A percentile compares a stretch with the other conserved stretches of the same genome.
phyloP scores from a whole-genome alignment of 2,329 filamentous ascomycete species.

The Calonectria pseudoreteaudii region DNA sequence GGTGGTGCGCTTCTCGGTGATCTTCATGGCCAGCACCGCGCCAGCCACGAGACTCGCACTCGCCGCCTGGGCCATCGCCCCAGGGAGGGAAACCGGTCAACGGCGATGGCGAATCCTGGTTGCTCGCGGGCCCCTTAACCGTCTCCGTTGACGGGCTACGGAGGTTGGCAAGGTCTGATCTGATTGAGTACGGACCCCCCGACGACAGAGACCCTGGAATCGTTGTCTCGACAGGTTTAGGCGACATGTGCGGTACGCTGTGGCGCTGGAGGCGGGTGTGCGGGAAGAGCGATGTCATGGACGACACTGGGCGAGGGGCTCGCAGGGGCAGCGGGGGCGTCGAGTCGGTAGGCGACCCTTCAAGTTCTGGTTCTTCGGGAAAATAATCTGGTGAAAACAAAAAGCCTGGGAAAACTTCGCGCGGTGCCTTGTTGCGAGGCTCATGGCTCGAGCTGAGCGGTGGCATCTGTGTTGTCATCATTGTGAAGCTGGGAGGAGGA shows the following conservation, averaged over 20 bases:
- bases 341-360: background rate
- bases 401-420: background rate
- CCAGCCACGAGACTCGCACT: conserved; percentile 28
- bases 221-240: background rate
- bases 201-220: background rate
- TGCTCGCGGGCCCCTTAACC: conserved; percentile 28
- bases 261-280: background rate
- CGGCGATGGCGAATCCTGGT: conserved; percentile 29
- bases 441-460: background rate
- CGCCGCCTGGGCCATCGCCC: conserved; percentile 33
- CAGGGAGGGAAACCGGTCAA: conserved; percentile 45
- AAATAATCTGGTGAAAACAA: background rate
- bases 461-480: background rate
- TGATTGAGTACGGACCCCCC: background rate
- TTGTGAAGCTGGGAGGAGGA: background rate
- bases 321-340: background rate
- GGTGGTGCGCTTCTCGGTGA: background rate
- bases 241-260: background rate
- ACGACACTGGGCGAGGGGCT: background rate
- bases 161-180: background rate
- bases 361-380: background rate
- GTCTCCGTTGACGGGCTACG: conserved; percentile 35
- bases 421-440: background rate
- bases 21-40: background rate
- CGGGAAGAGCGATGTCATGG: background rate